A percentile compares a stretch with the other conserved stretches of the same genome.
Evolutionary conservation across 805 yeast species (phyloP).

Genomic region (Saccharomycopsis schoenii): DNA sequence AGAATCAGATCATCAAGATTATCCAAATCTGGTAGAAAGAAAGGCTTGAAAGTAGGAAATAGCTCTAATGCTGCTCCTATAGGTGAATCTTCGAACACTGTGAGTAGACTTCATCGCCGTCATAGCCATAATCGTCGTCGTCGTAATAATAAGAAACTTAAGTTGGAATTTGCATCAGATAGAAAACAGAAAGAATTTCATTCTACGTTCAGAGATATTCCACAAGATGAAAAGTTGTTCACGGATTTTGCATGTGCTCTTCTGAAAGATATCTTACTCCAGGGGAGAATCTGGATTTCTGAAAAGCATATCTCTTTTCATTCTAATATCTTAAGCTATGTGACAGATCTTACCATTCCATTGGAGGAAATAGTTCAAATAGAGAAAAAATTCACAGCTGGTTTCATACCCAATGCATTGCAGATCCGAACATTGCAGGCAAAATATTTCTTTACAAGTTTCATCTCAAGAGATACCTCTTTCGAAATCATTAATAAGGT

Average conservation of each 20-base stretch:
- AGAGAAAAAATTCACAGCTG: slow-evolving; percentile 57
- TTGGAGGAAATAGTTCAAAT: slow-evolving; percentile 52
- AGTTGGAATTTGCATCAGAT: slow-evolving; percentile 31
- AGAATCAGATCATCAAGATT: not conserved
- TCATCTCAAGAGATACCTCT: slow-evolving; percentile 47
- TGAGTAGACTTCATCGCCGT: not conserved
- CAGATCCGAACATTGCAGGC: slow-evolving; percentile 53
- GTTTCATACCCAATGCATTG: slow-evolving; percentile 61
- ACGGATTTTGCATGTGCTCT: slow-evolving; percentile 59
- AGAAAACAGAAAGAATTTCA: slow-evolving; percentile 55
- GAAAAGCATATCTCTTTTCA: slow-evolving; percentile 50
- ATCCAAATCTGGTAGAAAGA: not conserved
- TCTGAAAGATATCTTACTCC: slow-evolving; percentile 54
- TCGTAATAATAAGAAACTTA: not conserved
- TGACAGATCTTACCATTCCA: slow-evolving; percentile 48
- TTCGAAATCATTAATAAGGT: slow-evolving; percentile 44
- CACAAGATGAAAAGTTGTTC: slow-evolving; percentile 41
- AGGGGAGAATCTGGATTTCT: slow-evolving; percentile 54
- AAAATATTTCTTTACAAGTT: slow-evolving; percentile 54
- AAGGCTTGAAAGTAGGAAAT: not conserved
- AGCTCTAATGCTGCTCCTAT: not conserved
- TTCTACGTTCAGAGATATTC: slow-evolving; percentile 43
- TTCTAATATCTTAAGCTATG: slow-evolving; percentile 60
- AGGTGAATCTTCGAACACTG: not conserved
- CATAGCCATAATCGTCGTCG: not conserved